Evolutionary conservation across 1,139 yeast genomes (phyloP), one percentile per base, ranked within the genome.

Genomic region (Taphrina populina): DNA sequence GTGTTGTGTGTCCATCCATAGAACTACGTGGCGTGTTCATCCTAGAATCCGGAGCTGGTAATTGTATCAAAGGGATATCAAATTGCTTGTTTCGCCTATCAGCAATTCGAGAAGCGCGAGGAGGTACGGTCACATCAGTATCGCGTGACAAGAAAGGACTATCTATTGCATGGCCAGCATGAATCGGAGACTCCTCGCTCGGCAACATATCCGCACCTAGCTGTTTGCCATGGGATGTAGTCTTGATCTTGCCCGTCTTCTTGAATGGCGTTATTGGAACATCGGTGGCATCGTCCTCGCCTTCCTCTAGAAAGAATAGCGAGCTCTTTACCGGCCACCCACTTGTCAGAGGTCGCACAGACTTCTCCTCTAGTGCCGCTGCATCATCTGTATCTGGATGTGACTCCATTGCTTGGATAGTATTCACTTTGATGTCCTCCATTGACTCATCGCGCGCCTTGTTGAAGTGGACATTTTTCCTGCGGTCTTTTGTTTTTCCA

Each of bases 261-360:
- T 49, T 49, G 46, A 49, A 49, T 7, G 54, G 54, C 3, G 40
- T 39, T 20, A 37, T 39, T 2, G 46, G 37, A 19, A 21, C 23
- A 13, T 21, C 46, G 21, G 27, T 36, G 8, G 44, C 43, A n/a
- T 39, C 54, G 10, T 49, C 54, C 19, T 40, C 44, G 2, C 15
- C 54, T 8, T 49, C 54, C 27, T 23, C 46, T 29, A 26, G 39
- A n/a, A 49, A 30, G 54, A 49, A 49, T 24, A 49, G 43, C 23
- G 34, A 11, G 5, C 30, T 21, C 17, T 34, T 35, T 1, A 20
- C 15, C 1, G 39, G 39, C 23, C 11, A 5, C 3, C 21, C 39
- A 20, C 20, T 34, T 8, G 39, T 7, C 7, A 7, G n/a, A n/a
- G n/a, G n/a, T n/a, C 15, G 34, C n/a, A n/a, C n/a, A n/a, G n/a